These are phyloP conservation scores for Aspergillus olivimuriae DNA, from an alignment of 495 filamentous ascomycete species.

Conservation along the genomic window DNA sequence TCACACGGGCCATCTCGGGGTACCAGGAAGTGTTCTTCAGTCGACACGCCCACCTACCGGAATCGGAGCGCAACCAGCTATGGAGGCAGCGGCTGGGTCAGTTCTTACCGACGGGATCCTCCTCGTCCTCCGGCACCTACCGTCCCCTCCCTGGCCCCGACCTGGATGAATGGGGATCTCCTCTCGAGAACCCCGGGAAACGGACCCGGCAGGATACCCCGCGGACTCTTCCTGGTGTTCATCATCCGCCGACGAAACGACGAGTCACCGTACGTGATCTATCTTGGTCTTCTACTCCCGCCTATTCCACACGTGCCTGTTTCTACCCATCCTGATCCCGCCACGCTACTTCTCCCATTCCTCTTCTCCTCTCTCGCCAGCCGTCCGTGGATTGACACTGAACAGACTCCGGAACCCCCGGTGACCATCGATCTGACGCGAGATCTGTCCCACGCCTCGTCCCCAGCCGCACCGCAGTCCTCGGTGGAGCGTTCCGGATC, in stretches of 20 bases:
- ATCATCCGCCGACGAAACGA: slow-evolving; percentile 40
- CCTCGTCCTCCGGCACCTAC: slow-evolving; percentile 14
- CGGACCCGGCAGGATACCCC: slow-evolving; percentile 41
- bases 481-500: slow-evolving; percentile 21
- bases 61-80: slow-evolving; percentile 37
- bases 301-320: slow-evolving; percentile 18
- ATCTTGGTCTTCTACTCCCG: slow-evolving; percentile 38
- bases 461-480: slow-evolving; percentile 20
- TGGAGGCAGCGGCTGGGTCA: slow-evolving; percentile 38
- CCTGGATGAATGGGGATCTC: slow-evolving; percentile 13
- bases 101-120: slow-evolving; percentile 28
- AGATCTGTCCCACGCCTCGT: slow-evolving; percentile 29
- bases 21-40: slow-evolving; percentile 43
- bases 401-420: slow-evolving; percentile 41
- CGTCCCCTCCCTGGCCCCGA: slow-evolving; percentile 19
- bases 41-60: slow-evolving; percentile 39
- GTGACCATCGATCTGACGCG: slow-evolving; percentile 30
- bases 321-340: slow-evolving; percentile 20
- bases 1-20: slow-evolving; percentile 39
- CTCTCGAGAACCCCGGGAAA: slow-evolving; percentile 35
- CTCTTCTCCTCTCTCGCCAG: slow-evolving; percentile 17
- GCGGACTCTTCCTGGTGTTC: slow-evolving; percentile 36
- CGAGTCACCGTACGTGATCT: slow-evolving; percentile 46
- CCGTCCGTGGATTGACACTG: slow-evolving; percentile 43
- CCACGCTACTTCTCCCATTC: slow-evolving; percentile 16